phyloP scores from a whole-genome alignment of 306 rosid genomes.

The Trifolium subterraneum region DNA sequence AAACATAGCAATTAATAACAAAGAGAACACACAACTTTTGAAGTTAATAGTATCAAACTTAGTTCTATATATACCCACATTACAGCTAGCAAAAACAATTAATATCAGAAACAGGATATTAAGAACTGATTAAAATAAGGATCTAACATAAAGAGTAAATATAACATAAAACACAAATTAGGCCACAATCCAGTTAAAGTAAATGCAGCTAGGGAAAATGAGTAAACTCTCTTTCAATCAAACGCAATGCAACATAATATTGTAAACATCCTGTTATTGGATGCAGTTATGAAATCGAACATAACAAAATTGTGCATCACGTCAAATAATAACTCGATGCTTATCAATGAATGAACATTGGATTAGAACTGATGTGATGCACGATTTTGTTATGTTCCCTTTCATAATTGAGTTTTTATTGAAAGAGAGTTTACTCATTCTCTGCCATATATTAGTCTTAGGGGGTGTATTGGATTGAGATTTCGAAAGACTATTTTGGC shows the following conservation, averaged over 20 bases:
- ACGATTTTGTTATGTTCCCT: not conserved
- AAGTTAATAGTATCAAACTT: conserved; percentile 2
- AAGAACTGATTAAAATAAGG: not conserved
- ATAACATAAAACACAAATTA: not conserved
- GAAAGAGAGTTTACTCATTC: no score
- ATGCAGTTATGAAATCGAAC: not conserved
- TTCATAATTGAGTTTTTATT: no score
- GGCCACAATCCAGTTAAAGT: conserved; percentile 11
- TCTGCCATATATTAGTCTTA: no score
- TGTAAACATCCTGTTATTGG: not conserved
- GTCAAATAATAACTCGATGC: not conserved
- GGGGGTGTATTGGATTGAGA: no score
- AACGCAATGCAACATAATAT: no score
- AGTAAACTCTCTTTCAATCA: no score
- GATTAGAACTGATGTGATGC: not conserved
- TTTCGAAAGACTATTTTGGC: no score
- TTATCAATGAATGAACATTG: not conserved
- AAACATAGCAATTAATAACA: conserved; percentile 20
- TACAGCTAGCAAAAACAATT: conserved; percentile 10
- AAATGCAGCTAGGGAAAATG: not conserved
- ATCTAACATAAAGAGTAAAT: conserved; percentile 12
- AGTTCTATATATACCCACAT: conserved; percentile 11
- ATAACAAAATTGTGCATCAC: conserved; percentile 19
- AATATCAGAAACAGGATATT: conserved; percentile 2
- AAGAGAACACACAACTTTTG: conserved; percentile 11